Evolutionary conservation across 768 basidiomycete genomes (phyloP).

Genomic region (Kwoniella bestiolae): DNA sequence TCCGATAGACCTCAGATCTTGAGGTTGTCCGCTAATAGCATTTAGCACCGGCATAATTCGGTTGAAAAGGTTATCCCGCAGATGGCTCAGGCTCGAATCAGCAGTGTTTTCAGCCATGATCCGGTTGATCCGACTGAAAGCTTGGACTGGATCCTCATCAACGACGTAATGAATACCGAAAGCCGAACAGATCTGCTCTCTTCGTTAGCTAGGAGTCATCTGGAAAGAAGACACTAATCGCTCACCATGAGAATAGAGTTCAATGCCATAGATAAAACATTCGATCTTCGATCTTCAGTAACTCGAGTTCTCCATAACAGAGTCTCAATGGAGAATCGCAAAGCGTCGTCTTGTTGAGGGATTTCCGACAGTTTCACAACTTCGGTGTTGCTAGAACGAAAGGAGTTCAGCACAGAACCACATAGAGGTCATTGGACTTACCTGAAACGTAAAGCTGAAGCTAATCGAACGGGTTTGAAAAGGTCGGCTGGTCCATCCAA

Average conservation of each 20-base stretch:
- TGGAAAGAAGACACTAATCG: background rate
- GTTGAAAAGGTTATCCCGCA: slow-evolving; percentile 1
- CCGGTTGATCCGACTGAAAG: background rate
- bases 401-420: background rate
- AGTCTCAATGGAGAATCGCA: slow-evolving; percentile 24
- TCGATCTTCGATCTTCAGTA: slow-evolving; percentile 15
- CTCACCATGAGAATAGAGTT: slow-evolving; percentile 17
- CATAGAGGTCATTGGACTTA: slow-evolving; percentile 24
- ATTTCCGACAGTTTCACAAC: slow-evolving; percentile 24
- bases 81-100: background rate
- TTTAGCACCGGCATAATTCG: slow-evolving; percentile 6
- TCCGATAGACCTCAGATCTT: slow-evolving; percentile 58
- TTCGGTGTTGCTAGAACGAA: slow-evolving; percentile 14
- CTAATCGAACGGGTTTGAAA: slow-evolving; percentile 42
- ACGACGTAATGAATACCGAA: slow-evolving; percentile 5
- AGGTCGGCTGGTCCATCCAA: slow-evolving; percentile 47
- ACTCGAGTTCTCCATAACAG: slow-evolving; percentile 19
- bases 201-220: background rate
- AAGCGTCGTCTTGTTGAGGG: slow-evolving; percentile 24
- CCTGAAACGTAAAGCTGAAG: slow-evolving; percentile 43
- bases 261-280: slow-evolving; percentile 3
- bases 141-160: background rate
- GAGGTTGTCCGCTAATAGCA: background rate
- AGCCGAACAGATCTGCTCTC: slow-evolving; percentile 12
- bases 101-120: background rate